These are phyloP conservation scores for Pythium periplocum DNA, from an alignment of 352 stramenopile species.

Conservation along the genomic window DNA sequence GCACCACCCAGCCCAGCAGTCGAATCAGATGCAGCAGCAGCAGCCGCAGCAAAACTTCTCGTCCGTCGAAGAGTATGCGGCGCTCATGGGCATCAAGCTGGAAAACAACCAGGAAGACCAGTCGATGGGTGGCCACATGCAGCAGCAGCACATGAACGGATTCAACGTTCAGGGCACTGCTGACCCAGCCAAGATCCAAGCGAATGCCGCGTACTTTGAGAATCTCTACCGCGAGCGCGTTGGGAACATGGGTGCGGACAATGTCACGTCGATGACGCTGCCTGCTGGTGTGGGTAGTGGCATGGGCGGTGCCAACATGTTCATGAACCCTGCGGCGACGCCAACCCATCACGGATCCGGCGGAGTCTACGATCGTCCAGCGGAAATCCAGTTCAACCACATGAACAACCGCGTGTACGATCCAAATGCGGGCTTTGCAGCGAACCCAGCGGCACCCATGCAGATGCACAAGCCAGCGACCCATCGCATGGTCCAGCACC, in stretches of 20 bases:
- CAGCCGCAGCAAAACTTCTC: slow-evolving; percentile 18
- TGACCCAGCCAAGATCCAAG: slow-evolving; percentile 67
- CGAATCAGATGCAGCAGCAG: slow-evolving; percentile 8
- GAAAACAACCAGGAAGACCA: slow-evolving; percentile 44
- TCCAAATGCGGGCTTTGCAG: slow-evolving; percentile 38
- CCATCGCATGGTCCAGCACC: slow-evolving; percentile 22
- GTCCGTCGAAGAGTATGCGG: slow-evolving; percentile 77
- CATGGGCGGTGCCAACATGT: slow-evolving; percentile 40
- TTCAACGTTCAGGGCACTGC: slow-evolving; percentile 32
- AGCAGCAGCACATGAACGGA: slow-evolving; percentile 15
- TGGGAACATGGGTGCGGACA: slow-evolving; percentile 27
- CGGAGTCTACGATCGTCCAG: slow-evolving; percentile 45
- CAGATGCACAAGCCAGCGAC: slow-evolving; percentile 40
- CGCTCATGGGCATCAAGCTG: slow-evolving; percentile 81
- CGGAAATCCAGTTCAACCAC: slow-evolving; percentile 59
- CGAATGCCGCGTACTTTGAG: slow-evolving; percentile 79
- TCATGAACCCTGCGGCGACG: slow-evolving; percentile 25
- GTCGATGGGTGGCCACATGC: slow-evolving; percentile 16
- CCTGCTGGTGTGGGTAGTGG: slow-evolving; percentile 51
- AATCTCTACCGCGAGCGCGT: slow-evolving; percentile 63
- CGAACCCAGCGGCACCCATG: slow-evolving; percentile 15
- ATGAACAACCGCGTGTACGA: slow-evolving; percentile 66
- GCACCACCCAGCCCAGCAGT: background rate
- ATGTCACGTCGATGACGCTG: slow-evolving; percentile 19
- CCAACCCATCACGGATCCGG: slow-evolving; percentile 10